phyloP scores from a whole-genome alignment of 257 asterid genomes.

The Capsicum baccatum region DNA sequence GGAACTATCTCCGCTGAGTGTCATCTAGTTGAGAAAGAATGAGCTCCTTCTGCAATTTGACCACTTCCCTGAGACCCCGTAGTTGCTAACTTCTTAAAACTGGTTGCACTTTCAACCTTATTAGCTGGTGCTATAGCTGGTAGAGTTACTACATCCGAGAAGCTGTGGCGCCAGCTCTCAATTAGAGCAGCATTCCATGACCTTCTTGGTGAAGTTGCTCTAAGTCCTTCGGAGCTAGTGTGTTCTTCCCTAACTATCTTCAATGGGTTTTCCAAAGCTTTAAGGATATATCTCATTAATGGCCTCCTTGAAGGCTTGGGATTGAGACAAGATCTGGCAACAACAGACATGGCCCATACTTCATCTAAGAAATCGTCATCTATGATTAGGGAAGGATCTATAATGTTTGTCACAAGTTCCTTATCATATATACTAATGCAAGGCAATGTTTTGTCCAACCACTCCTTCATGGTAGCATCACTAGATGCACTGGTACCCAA shows the following conservation, averaged over 20 bases:
- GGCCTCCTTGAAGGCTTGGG: conserved; percentile 89
- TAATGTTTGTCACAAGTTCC: conserved; percentile 80
- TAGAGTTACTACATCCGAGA: conserved; percentile 60
- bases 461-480: conserved; percentile 63
- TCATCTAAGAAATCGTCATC: conserved; percentile 90
- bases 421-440: conserved; percentile 78
- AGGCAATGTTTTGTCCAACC: conserved; percentile 65
- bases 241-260: conserved; percentile 84
- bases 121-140: conserved; percentile 32
- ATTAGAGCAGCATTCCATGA: conserved; percentile 85
- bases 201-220: conserved; percentile 74
- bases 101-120: conserved; percentile 56
- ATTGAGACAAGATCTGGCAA: conserved; percentile 89
- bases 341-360: conserved; percentile 97
- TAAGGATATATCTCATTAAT: conserved; percentile 78
- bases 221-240: conserved; percentile 48
- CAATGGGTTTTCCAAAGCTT: conserved; percentile 89
- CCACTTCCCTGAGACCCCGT: conserved; percentile 72
- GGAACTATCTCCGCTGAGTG: conserved; percentile 79
- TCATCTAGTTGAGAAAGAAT: conserved; percentile 54
- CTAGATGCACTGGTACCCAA: conserved; percentile 81
- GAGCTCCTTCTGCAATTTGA: conserved; percentile 48
- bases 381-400: conserved; percentile 77
- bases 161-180: conserved; percentile 81
- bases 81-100: conserved; percentile 60